Conservation (phyloP, 176 grass and related monocot species). For the Cenchrus purpureus region DNA sequence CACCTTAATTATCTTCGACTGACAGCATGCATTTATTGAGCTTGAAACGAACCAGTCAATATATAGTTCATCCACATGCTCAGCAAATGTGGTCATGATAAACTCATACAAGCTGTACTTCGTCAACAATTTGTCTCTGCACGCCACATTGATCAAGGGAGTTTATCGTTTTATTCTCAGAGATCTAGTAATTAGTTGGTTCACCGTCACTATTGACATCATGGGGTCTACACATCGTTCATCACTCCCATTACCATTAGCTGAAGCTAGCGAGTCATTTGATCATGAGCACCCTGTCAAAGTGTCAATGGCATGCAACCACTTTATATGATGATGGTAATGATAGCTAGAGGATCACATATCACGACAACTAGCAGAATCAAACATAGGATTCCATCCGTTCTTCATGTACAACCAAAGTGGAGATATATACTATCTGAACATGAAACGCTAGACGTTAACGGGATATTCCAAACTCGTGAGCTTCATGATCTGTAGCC, state of each 20-base stretch:
- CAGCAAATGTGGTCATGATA: background rate
- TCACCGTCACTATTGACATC: background rate
- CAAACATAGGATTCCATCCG: background rate
- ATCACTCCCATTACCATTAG: background rate
- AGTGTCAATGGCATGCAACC: background rate
- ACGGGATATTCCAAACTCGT: background rate
- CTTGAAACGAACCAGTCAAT: background rate
- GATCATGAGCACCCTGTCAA: background rate
- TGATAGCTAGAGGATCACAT: background rate
- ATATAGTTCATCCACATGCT: background rate
- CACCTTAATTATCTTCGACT: background rate
- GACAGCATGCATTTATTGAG: background rate
- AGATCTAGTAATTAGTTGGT: background rate
- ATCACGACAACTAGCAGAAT: background rate
- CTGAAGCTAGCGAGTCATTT: background rate
- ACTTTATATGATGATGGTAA: conserved; percentile 12
- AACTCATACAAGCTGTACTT: background rate
- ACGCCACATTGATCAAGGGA: background rate
- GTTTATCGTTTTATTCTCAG: background rate
- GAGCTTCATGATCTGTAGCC: background rate
- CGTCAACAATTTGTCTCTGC: background rate
- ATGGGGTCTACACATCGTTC: background rate
- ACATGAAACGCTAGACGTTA: background rate
- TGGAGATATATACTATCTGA: too few relatives aligned
- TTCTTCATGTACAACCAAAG: background rate